Conservation (phyloP, 2,329 filamentous ascomycete genomes). For the Colletotrichum chlorophyti region DNA sequence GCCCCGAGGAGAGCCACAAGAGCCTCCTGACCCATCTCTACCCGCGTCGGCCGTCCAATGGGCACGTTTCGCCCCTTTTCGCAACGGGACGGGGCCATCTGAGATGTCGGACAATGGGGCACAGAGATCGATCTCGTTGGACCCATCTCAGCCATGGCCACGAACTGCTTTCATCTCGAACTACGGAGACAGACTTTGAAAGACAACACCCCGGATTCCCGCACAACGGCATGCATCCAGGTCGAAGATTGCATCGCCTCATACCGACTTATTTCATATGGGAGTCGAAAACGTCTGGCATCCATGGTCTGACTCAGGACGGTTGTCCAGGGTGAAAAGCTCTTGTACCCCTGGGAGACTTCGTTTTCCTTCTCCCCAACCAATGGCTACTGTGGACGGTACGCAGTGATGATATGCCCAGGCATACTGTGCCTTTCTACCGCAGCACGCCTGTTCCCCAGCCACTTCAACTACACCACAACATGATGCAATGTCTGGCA, state of each 20-base stretch:
- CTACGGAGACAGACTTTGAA: not conserved
- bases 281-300: not conserved
- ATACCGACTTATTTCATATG: too few relatives aligned
- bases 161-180: not conserved
- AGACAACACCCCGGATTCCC: not conserved
- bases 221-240: not conserved
- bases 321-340: slow-evolving; percentile 13
- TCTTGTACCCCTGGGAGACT: slow-evolving; percentile 6
- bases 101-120: slow-evolving; percentile 25
- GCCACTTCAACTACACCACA: slow-evolving; percentile 8
- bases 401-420: not conserved
- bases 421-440: not conserved
- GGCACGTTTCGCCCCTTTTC: slow-evolving; percentile 13
- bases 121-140: slow-evolving; percentile 27
- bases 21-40: slow-evolving; percentile 28
- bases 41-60: slow-evolving; percentile 22
- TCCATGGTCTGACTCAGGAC: slow-evolving; percentile 12
- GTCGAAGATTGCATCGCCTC: too few relatives aligned
- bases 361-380: not conserved
- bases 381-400: not conserved
- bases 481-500: slow-evolving; percentile 3
- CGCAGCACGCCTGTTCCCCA: slow-evolving; percentile 6
- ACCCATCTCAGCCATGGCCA: slow-evolving; percentile 24
- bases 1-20: slow-evolving; percentile 16
- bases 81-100: slow-evolving; percentile 25